Conservation (phyloP, 495 filamentous ascomycete species). For the Xylaria sp. region DNA sequence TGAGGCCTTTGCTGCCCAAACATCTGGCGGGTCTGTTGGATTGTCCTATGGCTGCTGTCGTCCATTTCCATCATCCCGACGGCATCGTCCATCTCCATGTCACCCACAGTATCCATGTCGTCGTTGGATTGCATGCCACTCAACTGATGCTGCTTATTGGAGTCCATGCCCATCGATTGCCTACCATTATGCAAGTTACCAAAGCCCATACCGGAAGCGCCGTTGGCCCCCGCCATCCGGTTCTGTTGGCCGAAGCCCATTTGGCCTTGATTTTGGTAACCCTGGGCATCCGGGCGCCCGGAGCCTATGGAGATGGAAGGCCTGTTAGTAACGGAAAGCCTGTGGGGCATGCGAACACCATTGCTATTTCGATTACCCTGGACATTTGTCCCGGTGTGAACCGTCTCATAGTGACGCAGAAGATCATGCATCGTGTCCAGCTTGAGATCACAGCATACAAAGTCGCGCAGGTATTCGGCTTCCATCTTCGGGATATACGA, state of each 20-base stretch:
- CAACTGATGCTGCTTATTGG: slow-evolving; percentile 40
- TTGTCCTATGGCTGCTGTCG: slow-evolving; percentile 63
- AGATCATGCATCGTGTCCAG: slow-evolving; percentile 92
- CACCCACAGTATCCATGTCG: slow-evolving; percentile 87
- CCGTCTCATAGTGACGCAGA: slow-evolving; percentile 94
- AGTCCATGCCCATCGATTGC: slow-evolving; percentile 41
- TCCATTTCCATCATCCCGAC: slow-evolving; percentile 68
- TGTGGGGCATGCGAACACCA: slow-evolving; percentile 39
- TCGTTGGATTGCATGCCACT: slow-evolving; percentile 51
- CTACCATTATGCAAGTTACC: slow-evolving; percentile 57
- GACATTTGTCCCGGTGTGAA: slow-evolving; percentile 65
- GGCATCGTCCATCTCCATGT: slow-evolving; percentile 96
- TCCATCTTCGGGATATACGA: slow-evolving; percentile 98
- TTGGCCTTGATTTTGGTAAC: slow-evolving; percentile 48
- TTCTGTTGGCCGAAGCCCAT: slow-evolving; percentile 39
- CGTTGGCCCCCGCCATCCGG: slow-evolving; percentile 31
- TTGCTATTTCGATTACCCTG: slow-evolving; percentile 45
- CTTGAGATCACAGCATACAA: slow-evolving; percentile 87
- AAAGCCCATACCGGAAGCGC: slow-evolving; percentile 41
- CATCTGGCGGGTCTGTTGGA: slow-evolving; percentile 64
- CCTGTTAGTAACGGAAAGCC: slow-evolving; percentile 37
- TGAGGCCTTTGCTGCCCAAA: slow-evolving; percentile 79
- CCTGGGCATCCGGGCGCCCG: slow-evolving; percentile 43
- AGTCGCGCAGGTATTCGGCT: slow-evolving; percentile 96
- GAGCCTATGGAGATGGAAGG: slow-evolving; percentile 37